These are phyloP conservation scores for Stephania cephalantha DNA, from an alignment of 164 flowering plant genomes.

Conservation along the genomic window DNA sequence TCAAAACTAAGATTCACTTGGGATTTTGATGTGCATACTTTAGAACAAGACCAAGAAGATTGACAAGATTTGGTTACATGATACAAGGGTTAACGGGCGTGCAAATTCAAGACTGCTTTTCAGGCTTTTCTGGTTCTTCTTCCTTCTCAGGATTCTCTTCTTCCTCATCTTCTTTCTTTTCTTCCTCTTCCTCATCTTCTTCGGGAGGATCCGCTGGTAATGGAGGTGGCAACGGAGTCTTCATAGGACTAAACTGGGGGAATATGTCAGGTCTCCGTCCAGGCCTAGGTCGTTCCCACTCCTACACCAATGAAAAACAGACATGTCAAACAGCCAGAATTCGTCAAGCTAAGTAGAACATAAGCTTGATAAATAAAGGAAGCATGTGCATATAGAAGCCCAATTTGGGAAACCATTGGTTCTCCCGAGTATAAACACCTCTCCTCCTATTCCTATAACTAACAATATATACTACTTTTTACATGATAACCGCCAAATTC, in stretches of 20 bases:
- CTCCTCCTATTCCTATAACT: no score
- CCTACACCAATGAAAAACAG: constrained; percentile 39
- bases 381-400: no score
- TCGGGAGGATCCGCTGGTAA: constrained; percentile 63
- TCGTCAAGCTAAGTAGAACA: neutral
- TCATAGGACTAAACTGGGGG: constrained; percentile 71
- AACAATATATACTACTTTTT: no score
- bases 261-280: constrained; percentile 66
- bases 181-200: constrained; percentile 60
- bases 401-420: no score
- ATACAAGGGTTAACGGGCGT: neutral
- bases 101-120: constrained; percentile 8
- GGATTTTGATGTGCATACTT: neutral
- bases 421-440: no score
- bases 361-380: neutral
- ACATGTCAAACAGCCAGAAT: neutral
- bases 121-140: constrained; percentile 32
- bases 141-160: constrained; percentile 40
- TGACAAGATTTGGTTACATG: neutral
- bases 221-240: constrained; percentile 70
- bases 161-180: constrained; percentile 33
- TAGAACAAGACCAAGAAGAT: neutral
- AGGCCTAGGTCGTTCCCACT: constrained; percentile 65
- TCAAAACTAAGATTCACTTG: neutral
- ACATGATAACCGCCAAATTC: no score